Evolutionary conservation across 331 rosid species (phyloP).

Genomic region (Malus hybrid): DNA sequence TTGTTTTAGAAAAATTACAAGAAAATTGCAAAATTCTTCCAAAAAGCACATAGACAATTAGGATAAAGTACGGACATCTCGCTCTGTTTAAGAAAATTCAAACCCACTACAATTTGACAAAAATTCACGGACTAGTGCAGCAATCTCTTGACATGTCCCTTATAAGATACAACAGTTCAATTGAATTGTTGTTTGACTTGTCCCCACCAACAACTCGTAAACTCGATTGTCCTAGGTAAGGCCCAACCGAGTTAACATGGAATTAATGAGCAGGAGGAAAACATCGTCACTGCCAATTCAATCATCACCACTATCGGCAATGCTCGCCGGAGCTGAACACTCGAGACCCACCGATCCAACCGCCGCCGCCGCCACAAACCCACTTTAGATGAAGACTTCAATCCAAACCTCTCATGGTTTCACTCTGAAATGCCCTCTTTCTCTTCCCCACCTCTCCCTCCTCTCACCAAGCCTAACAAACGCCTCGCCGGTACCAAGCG

Average conservation of each 20-base stretch:
- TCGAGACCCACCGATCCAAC: background rate
- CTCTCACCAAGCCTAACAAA: conserved; percentile 16
- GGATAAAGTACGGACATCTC: fast-evolving
- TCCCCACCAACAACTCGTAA: no score
- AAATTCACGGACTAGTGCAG: no score
- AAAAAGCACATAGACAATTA: no score
- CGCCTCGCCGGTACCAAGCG: conserved; percentile 16
- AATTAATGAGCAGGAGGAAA: background rate
- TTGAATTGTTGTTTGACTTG: no score
- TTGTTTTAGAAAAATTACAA: no score
- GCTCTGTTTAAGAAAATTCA: fast-evolving
- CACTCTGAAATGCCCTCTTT: conserved; percentile 61
- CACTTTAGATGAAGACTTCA: conserved; percentile 37
- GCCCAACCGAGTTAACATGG: background rate
- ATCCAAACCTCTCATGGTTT: conserved; percentile 26
- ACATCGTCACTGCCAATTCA: background rate
- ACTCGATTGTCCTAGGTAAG: no score
- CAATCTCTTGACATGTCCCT: no score
- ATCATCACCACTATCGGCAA: conserved; percentile 10
- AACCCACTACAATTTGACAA: no score
- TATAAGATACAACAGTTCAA: no score
- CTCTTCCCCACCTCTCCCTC: conserved; percentile 23
- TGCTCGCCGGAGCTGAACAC: conserved; percentile 33
- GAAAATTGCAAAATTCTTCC: no score
- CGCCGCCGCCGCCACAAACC: conserved; percentile 3